Evolutionary conservation across 164 flowering plant genomes (phyloP).

Genomic region (Liquidambar formosana): DNA sequence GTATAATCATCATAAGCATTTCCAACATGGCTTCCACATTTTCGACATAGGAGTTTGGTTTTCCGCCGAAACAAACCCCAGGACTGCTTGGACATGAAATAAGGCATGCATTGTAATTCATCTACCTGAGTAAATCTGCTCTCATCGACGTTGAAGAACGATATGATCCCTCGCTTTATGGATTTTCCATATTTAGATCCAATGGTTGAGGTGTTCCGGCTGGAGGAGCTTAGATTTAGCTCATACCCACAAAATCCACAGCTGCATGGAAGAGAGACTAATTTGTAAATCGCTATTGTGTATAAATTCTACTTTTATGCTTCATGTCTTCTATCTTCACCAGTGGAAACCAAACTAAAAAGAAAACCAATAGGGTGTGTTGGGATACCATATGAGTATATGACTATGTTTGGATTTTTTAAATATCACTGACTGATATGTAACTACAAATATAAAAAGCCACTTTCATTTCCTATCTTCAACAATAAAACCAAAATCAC

Average conservation of each 20-base stretch:
- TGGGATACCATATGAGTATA: too few species aligned
- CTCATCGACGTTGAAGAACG: slow-evolving; percentile 76
- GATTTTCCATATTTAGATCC: slow-evolving; percentile 87
- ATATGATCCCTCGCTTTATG: slow-evolving; percentile 73
- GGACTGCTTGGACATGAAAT: slow-evolving; percentile 52
- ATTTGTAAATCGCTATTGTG: neutral
- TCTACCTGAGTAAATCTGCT: slow-evolving; percentile 82
- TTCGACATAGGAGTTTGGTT: slow-evolving; percentile 84
- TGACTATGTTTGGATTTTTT: too few species aligned
- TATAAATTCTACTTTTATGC: neutral
- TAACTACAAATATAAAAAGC: too few species aligned
- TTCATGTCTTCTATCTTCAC: neutral
- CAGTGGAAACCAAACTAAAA: neutral
- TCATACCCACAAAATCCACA: slow-evolving; percentile 93
- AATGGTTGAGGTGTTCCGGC: slow-evolving; percentile 70
- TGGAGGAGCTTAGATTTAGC: slow-evolving; percentile 74
- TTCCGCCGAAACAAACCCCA: slow-evolving; percentile 69
- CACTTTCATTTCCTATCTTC: too few species aligned
- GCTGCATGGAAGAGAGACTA: slow-evolving; percentile 46
- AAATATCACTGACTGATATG: too few species aligned
- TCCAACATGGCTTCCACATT: slow-evolving; percentile 81
- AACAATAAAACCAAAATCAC: too few species aligned
- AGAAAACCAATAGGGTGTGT: neutral
- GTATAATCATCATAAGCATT: slow-evolving; percentile 48
- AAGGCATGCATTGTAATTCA: slow-evolving; percentile 64